phyloP scores from a whole-genome alignment of 2,329 filamentous ascomycete genomes.

The Phoma sp. region DNA sequence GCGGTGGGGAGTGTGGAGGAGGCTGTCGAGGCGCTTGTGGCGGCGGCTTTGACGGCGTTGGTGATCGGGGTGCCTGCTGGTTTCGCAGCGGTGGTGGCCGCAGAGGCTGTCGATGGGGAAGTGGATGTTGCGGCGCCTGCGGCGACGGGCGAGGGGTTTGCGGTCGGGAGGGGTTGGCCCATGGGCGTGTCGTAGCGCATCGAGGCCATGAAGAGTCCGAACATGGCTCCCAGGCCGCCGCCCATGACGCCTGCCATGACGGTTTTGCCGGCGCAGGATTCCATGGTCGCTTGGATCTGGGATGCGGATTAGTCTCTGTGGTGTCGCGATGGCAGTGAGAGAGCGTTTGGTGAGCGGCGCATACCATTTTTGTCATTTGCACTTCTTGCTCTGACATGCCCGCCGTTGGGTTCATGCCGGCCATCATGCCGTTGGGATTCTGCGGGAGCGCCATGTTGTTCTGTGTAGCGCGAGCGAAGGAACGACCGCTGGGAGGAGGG shows the following conservation, averaged over 20 bases:
- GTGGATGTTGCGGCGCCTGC: conserved; percentile 33
- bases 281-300: conserved; percentile 85
- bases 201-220: conserved; percentile 97
- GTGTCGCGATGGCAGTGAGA: not conserved
- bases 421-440: conserved; percentile 32
- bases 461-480: not conserved
- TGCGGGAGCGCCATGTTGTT: conserved; percentile 44
- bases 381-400: conserved; percentile 55
- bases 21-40: conserved; percentile 52
- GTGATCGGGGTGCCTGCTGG: conserved; percentile 42
- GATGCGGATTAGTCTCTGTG: conserved; percentile 2
- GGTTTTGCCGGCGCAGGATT: conserved; percentile 89
- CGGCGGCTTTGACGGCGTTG: conserved; percentile 47
- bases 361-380: conserved; percentile 58
- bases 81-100: conserved; percentile 46
- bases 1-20: conserved; percentile 34
- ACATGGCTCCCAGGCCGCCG: conserved; percentile 90
- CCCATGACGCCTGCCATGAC: conserved; percentile 91
- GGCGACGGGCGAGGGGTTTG: conserved; percentile 37
- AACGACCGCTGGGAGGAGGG: not conserved
- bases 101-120: conserved; percentile 40
- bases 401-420: conserved; percentile 43
- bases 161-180: conserved; percentile 47
- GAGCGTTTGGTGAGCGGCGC: conserved; percentile 12
- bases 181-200: conserved; percentile 98